Evolutionary conservation across 2,329 filamentous ascomycete species (phyloP), one percentile per base, ranked within the genome.

Genomic region (Nothomitra cinnamomea): DNA sequence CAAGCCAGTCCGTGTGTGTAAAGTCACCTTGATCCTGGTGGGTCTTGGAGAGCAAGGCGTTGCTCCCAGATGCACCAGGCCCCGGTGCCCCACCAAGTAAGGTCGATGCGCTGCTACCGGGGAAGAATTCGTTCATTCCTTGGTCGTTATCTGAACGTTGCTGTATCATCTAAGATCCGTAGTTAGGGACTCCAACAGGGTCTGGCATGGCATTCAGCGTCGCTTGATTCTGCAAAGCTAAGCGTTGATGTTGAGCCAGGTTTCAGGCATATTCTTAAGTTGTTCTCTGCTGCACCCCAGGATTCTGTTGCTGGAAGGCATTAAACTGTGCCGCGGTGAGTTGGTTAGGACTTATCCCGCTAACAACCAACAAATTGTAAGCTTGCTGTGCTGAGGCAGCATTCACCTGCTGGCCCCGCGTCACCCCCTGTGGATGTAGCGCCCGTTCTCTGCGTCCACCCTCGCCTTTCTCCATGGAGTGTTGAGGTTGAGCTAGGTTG

Each of bases 221-320:
- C 67, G n/a, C n/a, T n/a, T 87, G 85, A 67, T 82, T 83, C 66
- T 83, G 83, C 76, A 92, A 83, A 68, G 74, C 74, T 86, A 83
- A 70, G 68, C 83, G 83, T 66, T 89, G 84, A 68, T 90, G 85
- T 69, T 88, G 80, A 69, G 84, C 80, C 65, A 95, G 77, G 68
- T 81, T 85, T 69, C 86, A 80, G 66, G 85, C 81, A 76, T 95
- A 95, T 67, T 86, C 82, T 68, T 87, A 82, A 67, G 95, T 85
- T 63, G 83, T 83, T 73, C 94, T 92, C 64, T 82, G 77, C 72
- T 90, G 85, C 58, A 43, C 51, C 3, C 5, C 40, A 50, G 66
- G 68, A 58, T 65, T 68, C 65, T 73, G 75, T 64, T 65, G 67
- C 63, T 67, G 71, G 67, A 81, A 76, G 60, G 72, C 70, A 67